Percentiles rank a stretch among this genome's conserved stretches.
These are phyloP conservation scores for Ophiocordyceps australis DNA, from an alignment of 2,329 filamentous ascomycete species.

Conservation along the genomic window DNA sequence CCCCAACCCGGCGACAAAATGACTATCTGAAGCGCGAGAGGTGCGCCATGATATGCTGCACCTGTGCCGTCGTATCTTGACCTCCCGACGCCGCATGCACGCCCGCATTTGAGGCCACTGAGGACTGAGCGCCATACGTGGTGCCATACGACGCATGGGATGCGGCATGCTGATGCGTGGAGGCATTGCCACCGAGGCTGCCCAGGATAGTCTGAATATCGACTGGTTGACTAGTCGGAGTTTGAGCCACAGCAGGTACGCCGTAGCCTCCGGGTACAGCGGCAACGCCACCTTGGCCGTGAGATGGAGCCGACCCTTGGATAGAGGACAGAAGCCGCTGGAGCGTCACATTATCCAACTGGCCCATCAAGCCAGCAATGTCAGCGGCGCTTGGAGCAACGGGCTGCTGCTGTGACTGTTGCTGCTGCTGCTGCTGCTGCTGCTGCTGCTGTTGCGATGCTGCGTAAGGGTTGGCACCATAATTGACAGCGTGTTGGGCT, in stretches of 20 bases:
- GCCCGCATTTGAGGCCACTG: conserved; percentile 9
- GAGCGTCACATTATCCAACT: conserved; percentile 50
- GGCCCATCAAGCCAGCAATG: conserved; percentile 45
- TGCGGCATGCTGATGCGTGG: conserved; percentile 8
- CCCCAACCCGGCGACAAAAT: background rate
- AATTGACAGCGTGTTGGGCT: conserved; percentile 6
- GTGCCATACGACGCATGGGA: conserved; percentile 10
- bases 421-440: conserved; percentile 2
- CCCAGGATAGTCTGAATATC: conserved; percentile 29
- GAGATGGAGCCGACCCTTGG: conserved; percentile 7
- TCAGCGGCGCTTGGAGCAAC: conserved; percentile 23
- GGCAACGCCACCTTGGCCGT: conserved; percentile 5
- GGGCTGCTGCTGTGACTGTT: conserved; percentile 10
- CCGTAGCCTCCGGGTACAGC: conserved; percentile 3
- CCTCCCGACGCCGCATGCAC: conserved; percentile 5
- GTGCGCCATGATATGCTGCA: conserved; percentile 61
- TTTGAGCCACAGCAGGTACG: conserved; percentile 5
- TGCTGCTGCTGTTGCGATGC: conserved; percentile 13
- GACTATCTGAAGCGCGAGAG: conserved; percentile 45
- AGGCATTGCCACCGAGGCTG: conserved; percentile 14
- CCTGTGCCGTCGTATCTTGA: conserved; percentile 27
- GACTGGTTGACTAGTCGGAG: conserved; percentile 12
- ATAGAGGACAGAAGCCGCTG: conserved; percentile 51
- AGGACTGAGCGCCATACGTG: conserved; percentile 11
- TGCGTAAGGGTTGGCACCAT: conserved; percentile 10